A percentile compares a stretch with the other conserved stretches of the same genome.
phyloP scores from a whole-genome alignment of 352 stramenopile species.

The Globisporangium abappressorium region DNA sequence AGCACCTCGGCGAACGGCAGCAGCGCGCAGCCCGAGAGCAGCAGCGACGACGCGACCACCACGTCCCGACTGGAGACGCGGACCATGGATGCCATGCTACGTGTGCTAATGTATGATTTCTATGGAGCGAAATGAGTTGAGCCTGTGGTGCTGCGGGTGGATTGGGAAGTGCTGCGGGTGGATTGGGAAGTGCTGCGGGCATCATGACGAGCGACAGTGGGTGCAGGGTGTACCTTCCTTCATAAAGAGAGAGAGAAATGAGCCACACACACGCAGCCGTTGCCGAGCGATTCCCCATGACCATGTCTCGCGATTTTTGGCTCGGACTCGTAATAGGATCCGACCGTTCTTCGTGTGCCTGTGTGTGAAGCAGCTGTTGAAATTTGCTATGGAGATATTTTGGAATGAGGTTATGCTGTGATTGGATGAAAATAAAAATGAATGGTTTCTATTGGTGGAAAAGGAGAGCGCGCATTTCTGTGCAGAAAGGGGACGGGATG shows the following conservation, averaged over 20 bases:
- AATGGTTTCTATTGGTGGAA: neutral
- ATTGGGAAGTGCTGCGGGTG: neutral
- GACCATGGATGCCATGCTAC: slow-evolving; percentile 4
- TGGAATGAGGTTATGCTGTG: neutral
- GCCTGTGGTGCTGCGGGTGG: neutral
- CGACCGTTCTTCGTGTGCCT: neutral
- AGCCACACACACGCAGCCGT: neutral
- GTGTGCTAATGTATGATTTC: neutral
- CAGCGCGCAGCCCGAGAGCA: slow-evolving; percentile 24
- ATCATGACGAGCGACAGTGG: neutral
- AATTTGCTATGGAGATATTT: slow-evolving; percentile 6
- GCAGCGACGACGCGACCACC: slow-evolving; percentile 9
- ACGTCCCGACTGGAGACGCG: slow-evolving; percentile 9
- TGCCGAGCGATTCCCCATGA: neutral
- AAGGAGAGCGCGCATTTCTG: neutral
- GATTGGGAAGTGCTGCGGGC: neutral
- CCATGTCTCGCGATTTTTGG: neutral
- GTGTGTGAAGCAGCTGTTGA: neutral
- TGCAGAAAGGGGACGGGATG: neutral
- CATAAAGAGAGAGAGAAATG: neutral
- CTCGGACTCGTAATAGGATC: neutral
- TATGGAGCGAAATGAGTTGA: neutral
- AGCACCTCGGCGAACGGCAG: slow-evolving; percentile 32
- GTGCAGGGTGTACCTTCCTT: neutral
- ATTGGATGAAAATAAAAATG: neutral